Evolutionary conservation across 1,284 basidiomycete species (phyloP).

Genomic region (Entoloma clypeatum): DNA sequence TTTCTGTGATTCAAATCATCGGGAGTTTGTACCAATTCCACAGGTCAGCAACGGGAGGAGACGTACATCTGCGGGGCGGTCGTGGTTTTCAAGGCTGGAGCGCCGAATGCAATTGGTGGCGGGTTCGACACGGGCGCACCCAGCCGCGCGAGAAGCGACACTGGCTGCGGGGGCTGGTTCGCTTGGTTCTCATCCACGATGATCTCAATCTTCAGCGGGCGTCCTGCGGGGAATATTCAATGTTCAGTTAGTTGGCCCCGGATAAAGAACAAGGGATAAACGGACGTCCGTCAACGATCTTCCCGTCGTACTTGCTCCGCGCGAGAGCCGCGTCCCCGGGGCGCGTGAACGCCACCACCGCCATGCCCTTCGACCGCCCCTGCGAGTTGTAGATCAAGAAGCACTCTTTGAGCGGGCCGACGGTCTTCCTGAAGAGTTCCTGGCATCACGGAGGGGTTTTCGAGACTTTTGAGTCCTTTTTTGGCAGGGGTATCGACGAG

Average conservation of each 20-base stretch:
- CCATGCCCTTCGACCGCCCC: constrained; percentile 72
- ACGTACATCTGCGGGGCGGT: no score
- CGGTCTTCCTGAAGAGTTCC: constrained; percentile 71
- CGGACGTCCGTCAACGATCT: constrained; percentile 72
- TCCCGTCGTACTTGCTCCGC: constrained; percentile 63
- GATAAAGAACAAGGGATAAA: constrained; percentile 16
- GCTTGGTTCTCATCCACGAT: constrained; percentile 41
- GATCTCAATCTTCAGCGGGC: constrained; percentile 67
- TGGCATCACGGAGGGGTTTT: constrained; percentile 23
- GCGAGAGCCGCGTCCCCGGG: constrained; percentile 58
- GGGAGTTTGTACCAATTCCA: neutral
- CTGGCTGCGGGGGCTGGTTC: constrained; percentile 18
- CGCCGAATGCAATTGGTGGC: no score
- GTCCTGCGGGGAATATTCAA: constrained; percentile 37
- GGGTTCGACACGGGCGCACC: no score
- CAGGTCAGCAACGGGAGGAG: neutral
- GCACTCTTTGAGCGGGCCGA: constrained; percentile 65
- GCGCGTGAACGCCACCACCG: constrained; percentile 61
- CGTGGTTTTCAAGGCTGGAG: no score
- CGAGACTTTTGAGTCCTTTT: no score
- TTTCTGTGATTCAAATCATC: constrained; percentile 5
- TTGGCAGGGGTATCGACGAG: no score
- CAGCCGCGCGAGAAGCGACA: no score
- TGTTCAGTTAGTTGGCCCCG: neutral
- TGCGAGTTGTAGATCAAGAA: constrained; percentile 71